Percentiles rank a stretch among this genome's conserved stretches.
phyloP scores from a whole-genome alignment of 805 yeast species.

The Ogataea zsoltii region DNA sequence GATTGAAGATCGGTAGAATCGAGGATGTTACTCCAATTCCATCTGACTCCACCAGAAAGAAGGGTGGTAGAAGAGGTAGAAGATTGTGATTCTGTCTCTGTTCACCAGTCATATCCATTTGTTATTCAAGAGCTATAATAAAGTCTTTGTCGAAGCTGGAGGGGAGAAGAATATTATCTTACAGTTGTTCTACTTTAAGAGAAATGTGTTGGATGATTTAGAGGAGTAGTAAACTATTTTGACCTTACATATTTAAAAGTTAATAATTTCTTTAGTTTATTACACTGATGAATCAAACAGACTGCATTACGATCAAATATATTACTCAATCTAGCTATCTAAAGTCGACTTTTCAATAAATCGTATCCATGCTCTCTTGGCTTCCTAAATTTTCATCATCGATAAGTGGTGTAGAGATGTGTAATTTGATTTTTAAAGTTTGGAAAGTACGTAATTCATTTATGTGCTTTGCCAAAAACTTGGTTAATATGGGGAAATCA shows the following conservation, averaged over 20 bases:
- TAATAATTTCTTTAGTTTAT: slow-evolving; percentile 14
- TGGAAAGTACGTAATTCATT: no score
- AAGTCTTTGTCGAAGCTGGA: slow-evolving; percentile 2
- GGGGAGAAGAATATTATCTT: slow-evolving; percentile 5
- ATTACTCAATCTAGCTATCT: no score
- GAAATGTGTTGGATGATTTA: slow-evolving; percentile 12
- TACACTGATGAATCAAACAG: slow-evolving; percentile 10
- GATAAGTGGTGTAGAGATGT: slow-evolving; percentile 4
- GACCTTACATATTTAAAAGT: slow-evolving; percentile 13
- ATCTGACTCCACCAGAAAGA: slow-evolving; percentile 99
- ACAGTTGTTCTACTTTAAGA: slow-evolving; percentile 6
- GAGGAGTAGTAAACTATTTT: slow-evolving; percentile 11
- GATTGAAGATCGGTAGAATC: slow-evolving; percentile 99
- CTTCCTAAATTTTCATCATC: no score
- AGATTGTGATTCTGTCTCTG: slow-evolving; percentile 56
- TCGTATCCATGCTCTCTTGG: no score
- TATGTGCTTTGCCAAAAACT: no score
- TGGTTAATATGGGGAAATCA: no score
- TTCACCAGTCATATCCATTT: slow-evolving; percentile 8
- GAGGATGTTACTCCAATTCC: slow-evolving; percentile 99
- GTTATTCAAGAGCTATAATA: slow-evolving; percentile 9
- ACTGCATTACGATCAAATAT: slow-evolving; percentile 11
- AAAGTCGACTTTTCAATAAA: no score
- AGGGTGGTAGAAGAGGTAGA: slow-evolving; percentile 99
- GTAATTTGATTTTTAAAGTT: no score